A percentile compares a stretch with the other conserved stretches of the same genome.
Conservation (phyloP, 2,329 filamentous ascomycete species). For the Xylariaceae sp. region DNA sequence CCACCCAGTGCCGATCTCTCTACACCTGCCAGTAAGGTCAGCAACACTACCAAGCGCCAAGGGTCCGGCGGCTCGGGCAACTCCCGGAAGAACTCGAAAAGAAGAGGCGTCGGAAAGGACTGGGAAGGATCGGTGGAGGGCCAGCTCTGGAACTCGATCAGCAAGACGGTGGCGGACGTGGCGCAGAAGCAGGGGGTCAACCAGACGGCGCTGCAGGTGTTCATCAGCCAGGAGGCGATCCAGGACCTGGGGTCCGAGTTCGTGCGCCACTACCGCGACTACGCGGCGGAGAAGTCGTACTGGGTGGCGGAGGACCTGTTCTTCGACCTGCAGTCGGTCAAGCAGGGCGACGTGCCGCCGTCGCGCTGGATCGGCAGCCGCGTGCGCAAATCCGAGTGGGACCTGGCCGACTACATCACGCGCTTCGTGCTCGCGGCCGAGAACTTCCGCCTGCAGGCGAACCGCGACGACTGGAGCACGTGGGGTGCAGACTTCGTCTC, state of each 20-base stretch:
- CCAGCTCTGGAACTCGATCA: constrained; percentile 20
- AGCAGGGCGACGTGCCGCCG: constrained; percentile 28
- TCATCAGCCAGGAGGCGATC: constrained; percentile 29
- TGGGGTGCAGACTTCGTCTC: constrained; percentile 24
- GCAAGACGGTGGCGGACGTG: constrained; percentile 30
- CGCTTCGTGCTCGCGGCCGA: constrained; percentile 34
- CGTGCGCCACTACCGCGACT: constrained; percentile 21
- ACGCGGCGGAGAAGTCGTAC: constrained; percentile 20
- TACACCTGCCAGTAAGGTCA: neutral
- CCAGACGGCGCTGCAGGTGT: constrained; percentile 32
- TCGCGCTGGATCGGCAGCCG: constrained; percentile 21
- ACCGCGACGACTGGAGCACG: constrained; percentile 26
- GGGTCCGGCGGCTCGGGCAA: constrained; percentile 19
- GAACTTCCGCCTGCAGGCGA: constrained; percentile 21
- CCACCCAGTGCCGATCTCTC: constrained; percentile 2
- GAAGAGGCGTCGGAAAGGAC: constrained; percentile 18
- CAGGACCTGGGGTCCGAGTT: constrained; percentile 33
- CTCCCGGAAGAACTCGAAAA: constrained; percentile 12
- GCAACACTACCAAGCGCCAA: constrained; percentile 15
- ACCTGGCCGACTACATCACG: constrained; percentile 31
- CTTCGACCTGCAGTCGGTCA: constrained; percentile 34
- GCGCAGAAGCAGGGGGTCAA: constrained; percentile 25
- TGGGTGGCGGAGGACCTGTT: constrained; percentile 34
- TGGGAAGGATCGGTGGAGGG: constrained; percentile 30
- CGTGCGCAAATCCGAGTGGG: constrained; percentile 26